Evolutionary conservation across 2,329 filamentous ascomycete species (phyloP).

Genomic region (Penicillium sp.): DNA sequence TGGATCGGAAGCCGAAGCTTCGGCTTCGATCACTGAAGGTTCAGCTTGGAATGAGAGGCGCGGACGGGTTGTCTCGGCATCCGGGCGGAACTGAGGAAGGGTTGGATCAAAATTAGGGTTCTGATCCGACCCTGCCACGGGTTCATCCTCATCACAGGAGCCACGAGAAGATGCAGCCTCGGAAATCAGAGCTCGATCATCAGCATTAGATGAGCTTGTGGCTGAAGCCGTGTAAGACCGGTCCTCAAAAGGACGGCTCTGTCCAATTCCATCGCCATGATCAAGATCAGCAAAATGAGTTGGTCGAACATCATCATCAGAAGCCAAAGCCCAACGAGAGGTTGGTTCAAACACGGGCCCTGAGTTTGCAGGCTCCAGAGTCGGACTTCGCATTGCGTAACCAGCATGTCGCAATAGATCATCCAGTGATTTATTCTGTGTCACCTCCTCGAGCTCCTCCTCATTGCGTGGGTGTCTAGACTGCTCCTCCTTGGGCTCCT

Average conservation of each 20-base stretch:
- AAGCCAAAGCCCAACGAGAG: slow-evolving; percentile 15
- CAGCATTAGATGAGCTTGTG: slow-evolving; percentile 15
- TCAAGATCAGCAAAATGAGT: slow-evolving; percentile 24
- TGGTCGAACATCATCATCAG: slow-evolving; percentile 24
- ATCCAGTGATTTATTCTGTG: slow-evolving; percentile 36
- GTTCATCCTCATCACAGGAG: neutral
- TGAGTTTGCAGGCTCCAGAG: slow-evolving; percentile 16
- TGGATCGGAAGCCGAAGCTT: neutral
- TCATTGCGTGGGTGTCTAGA: slow-evolving; percentile 27
- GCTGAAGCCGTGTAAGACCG: slow-evolving; percentile 15
- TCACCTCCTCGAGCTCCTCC: slow-evolving; percentile 19
- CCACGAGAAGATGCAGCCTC: slow-evolving; percentile 5
- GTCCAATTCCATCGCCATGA: slow-evolving; percentile 11
- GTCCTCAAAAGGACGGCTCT: slow-evolving; percentile 10
- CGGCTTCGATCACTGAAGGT: neutral
- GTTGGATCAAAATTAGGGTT: slow-evolving; percentile 38
- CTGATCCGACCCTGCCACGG: neutral
- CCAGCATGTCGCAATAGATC: slow-evolving; percentile 43
- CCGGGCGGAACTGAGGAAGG: slow-evolving; percentile 46
- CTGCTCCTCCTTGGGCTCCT: slow-evolving; percentile 19
- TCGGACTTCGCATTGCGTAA: slow-evolving; percentile 32
- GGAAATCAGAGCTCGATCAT: slow-evolving; percentile 1
- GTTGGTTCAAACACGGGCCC: slow-evolving; percentile 27
- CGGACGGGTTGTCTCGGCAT: slow-evolving; percentile 32
- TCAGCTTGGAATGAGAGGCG: slow-evolving; percentile 10